Percentiles rank a stretch among this genome's conserved stretches.
These are phyloP conservation scores for Macrophomina phaseolina DNA, from an alignment of 2,329 filamentous ascomycete species.

Conservation along the genomic window DNA sequence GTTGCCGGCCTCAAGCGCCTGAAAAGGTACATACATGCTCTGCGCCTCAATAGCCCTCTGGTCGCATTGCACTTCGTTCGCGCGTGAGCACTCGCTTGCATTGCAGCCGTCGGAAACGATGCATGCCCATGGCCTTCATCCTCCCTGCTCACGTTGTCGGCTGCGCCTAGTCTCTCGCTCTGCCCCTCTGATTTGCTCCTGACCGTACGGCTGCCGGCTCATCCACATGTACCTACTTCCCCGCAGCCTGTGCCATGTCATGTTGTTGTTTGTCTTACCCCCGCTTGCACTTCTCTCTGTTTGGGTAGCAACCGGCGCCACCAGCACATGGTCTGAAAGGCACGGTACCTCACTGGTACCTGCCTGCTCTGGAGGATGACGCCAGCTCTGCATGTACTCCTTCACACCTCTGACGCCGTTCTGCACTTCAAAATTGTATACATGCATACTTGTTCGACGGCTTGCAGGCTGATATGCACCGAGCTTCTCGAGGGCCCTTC, in stretches of 20 bases:
- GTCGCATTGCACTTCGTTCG: neutral
- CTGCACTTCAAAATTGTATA: slow-evolving; percentile 9
- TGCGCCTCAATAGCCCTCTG: neutral
- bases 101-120: slow-evolving; percentile 17
- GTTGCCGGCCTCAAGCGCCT: neutral
- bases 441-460: slow-evolving; percentile 11
- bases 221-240: slow-evolving; percentile 20
- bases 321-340: slow-evolving; percentile 19
- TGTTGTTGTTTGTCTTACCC: slow-evolving; percentile 16
- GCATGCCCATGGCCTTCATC: slow-evolving; percentile 12
- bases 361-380: slow-evolving; percentile 5
- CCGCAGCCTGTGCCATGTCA: slow-evolving; percentile 16
- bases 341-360: slow-evolving; percentile 20
- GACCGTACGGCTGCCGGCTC: neutral
- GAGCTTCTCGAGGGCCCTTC: slow-evolving; percentile 7
- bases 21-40: neutral
- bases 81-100: slow-evolving; percentile 18
- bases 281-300: neutral
- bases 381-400: slow-evolving; percentile 16
- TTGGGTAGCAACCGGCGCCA: slow-evolving; percentile 2
- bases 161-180: neutral
- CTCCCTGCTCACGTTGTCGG: neutral
- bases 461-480: slow-evolving; percentile 12
- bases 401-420: slow-evolving; percentile 17
- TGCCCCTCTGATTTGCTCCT: slow-evolving; percentile 4